Evolutionary conservation across 2,329 filamentous ascomycete genomes (phyloP).

Genomic region (Ramichloridium luteum): DNA sequence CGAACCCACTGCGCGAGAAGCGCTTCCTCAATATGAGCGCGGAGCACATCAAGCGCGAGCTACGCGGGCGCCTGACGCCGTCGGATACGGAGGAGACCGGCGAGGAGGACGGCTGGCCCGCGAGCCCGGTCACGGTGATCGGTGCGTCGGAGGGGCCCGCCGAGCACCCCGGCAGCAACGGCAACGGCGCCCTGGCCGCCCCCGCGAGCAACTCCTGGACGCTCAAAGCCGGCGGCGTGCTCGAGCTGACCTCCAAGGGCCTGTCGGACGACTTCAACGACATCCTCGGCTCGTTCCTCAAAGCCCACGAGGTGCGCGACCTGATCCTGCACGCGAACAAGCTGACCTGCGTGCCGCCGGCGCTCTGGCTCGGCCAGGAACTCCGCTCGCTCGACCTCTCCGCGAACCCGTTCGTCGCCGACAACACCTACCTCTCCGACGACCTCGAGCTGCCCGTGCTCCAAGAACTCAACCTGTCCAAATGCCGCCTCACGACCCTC

Average conservation of each 20-base stretch:
- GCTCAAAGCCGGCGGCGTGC: constrained; percentile 23
- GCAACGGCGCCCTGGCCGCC: no score
- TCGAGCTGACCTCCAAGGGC: constrained; percentile 30
- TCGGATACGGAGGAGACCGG: constrained; percentile 30
- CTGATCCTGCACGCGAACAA: constrained; percentile 68
- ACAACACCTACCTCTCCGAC: constrained; percentile 60
- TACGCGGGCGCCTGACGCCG: constrained; percentile 56
- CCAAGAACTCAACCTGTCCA: constrained; percentile 62
- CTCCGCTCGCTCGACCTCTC: constrained; percentile 42
- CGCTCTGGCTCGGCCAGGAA: constrained; percentile 57
- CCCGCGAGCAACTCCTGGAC: constrained; percentile 15
- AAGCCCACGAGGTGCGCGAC: constrained; percentile 38
- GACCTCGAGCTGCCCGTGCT: constrained; percentile 51
- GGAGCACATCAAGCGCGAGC: constrained; percentile 64
- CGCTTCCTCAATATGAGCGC: constrained; percentile 72
- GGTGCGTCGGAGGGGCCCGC: constrained; percentile 8
- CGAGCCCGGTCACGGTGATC: constrained; percentile 16
- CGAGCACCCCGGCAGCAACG: neutral
- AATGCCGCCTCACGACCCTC: constrained; percentile 61
- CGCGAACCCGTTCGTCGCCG: constrained; percentile 33
- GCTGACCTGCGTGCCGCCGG: constrained; percentile 55
- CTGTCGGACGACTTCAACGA: constrained; percentile 29
- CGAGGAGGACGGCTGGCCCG: constrained; percentile 9
- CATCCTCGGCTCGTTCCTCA: constrained; percentile 32
- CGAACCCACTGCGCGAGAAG: constrained; percentile 83